phyloP scores from a whole-genome alignment of 208 protist species.

The Angomonas desouzai region DNA sequence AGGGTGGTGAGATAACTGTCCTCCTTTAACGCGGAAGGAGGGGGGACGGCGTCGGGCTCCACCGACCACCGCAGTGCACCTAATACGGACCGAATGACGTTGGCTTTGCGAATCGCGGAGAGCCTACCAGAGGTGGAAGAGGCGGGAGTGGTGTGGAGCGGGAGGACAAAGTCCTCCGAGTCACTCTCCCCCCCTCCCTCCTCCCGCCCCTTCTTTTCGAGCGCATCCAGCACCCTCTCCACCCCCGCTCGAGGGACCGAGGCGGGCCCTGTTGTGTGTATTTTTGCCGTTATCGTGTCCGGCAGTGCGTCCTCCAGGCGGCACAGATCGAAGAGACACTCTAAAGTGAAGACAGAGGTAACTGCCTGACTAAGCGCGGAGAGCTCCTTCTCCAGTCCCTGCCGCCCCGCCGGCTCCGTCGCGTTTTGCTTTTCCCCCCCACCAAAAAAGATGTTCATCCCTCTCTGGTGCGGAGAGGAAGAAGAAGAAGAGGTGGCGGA shows the following conservation, averaged over 20 bases:
- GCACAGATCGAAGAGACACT: slow-evolving; percentile 65
- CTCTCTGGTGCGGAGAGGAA: no score
- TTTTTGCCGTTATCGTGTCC: no score
- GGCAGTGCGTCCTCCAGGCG: slow-evolving; percentile 16
- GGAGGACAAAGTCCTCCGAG: not conserved
- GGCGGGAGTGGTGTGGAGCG: no score
- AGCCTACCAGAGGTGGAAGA: no score
- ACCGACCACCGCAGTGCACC: slow-evolving; percentile 52
- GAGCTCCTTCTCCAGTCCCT: slow-evolving; percentile 20
- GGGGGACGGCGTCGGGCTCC: slow-evolving; percentile 32
- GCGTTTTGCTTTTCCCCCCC: no score
- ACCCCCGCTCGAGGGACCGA: no score
- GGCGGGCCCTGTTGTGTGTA: not conserved
- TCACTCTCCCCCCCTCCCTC: not conserved
- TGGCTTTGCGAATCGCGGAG: slow-evolving; percentile 10
- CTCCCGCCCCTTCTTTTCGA: not conserved
- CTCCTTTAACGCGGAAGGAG: not conserved
- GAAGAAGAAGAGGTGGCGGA: slow-evolving; percentile 30
- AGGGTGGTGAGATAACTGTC: not conserved
- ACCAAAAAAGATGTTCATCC: no score
- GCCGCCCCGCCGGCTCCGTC: no score
- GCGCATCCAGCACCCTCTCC: not conserved
- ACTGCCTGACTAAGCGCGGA: slow-evolving; percentile 41
- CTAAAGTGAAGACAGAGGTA: slow-evolving; percentile 41
- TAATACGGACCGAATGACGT: slow-evolving; percentile 38